Conservation (phyloP, 192 early-diverging fungal genomes). For the Gonapodya prolifera region DNA sequence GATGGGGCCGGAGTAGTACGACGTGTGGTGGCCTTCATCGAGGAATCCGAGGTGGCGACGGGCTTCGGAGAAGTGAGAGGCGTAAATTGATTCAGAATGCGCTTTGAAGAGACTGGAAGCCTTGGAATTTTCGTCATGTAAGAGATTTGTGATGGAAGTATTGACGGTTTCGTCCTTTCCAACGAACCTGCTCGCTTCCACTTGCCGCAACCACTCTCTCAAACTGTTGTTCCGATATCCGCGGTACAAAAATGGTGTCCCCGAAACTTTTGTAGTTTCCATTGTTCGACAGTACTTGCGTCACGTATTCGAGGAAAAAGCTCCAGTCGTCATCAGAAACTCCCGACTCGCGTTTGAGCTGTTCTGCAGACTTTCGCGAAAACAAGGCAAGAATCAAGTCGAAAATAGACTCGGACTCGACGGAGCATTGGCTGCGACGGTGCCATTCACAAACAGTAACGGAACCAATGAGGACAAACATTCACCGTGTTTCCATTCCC, state of each 20-base stretch:
- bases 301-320: slow-evolving; percentile 35
- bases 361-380: slow-evolving; percentile 12
- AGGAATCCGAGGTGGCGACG: slow-evolving; percentile 37
- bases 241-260: slow-evolving; percentile 48
- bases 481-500: not conserved
- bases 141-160: not conserved
- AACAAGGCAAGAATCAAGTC: slow-evolving; percentile 30
- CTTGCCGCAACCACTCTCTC: slow-evolving; percentile 25
- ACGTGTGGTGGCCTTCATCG: slow-evolving; percentile 45
- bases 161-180: not conserved
- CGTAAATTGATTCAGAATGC: slow-evolving; percentile 21
- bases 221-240: slow-evolving; percentile 24
- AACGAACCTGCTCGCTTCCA: slow-evolving; percentile 11
- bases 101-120: slow-evolving; percentile 12
- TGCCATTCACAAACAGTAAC: slow-evolving; percentile 7
- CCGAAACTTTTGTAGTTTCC: slow-evolving; percentile 51
- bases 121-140: no score
- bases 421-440: not conserved
- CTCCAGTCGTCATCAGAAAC: slow-evolving; percentile 34
- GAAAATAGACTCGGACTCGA: slow-evolving; percentile 10
- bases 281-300: slow-evolving; percentile 33
- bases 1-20: slow-evolving; percentile 38
- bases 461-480: not conserved
- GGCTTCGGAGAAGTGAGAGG: slow-evolving; percentile 19
- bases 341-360: slow-evolving; percentile 13